These are phyloP conservation scores for Nematodospora valgi DNA, from an alignment of 805 yeast species.

Conservation along the genomic window DNA sequence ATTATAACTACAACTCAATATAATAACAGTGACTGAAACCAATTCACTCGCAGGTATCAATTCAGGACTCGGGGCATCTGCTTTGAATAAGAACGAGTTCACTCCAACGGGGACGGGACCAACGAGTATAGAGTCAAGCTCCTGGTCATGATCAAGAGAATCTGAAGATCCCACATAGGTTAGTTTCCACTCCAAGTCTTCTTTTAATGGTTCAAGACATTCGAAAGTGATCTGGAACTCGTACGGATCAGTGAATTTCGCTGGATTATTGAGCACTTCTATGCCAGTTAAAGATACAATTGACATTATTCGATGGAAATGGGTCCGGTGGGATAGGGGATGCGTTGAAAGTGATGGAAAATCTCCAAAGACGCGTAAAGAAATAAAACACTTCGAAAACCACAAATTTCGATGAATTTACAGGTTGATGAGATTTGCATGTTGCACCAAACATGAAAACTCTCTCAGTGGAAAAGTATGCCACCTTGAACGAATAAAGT, in stretches of 20 bases:
- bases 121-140: constrained; percentile 90
- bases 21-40: constrained; percentile 91
- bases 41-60: constrained; percentile 93
- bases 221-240: constrained; percentile 97
- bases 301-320: constrained; percentile 53
- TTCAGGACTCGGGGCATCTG: constrained; percentile 97
- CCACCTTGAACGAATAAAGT: too few species aligned
- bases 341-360: not conserved
- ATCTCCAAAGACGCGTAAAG: constrained; percentile 1
- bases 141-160: constrained; percentile 94
- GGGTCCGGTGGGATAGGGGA: not conserved
- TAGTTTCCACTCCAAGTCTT: constrained; percentile 95
- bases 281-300: constrained; percentile 90
- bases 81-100: constrained; percentile 86
- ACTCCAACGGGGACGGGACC: constrained; percentile 99
- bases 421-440: too few species aligned
- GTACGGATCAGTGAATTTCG: constrained; percentile 87
- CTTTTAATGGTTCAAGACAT: constrained; percentile 87
- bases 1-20: constrained; percentile 88
- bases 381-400: too few species aligned
- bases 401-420: too few species aligned
- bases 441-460: too few species aligned
- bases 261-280: constrained; percentile 91
- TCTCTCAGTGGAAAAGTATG: too few species aligned
- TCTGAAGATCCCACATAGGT: constrained; percentile 96